These are phyloP conservation scores for Mycena pura DNA, from an alignment of 768 basidiomycete species.

Conservation along the genomic window DNA sequence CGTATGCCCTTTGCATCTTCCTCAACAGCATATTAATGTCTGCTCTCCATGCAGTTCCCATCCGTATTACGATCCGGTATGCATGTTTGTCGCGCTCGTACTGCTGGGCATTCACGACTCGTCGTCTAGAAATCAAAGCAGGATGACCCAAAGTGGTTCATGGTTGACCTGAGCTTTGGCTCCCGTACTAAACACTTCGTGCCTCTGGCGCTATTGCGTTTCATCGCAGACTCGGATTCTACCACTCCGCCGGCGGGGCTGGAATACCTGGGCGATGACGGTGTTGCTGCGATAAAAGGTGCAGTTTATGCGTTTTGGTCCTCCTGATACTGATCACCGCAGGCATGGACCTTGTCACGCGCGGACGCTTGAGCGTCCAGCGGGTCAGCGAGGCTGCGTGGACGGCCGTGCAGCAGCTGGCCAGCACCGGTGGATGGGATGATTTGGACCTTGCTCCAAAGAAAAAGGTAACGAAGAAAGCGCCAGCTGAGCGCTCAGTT, in stretches of 20 bases:
- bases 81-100: slow-evolving; percentile 28
- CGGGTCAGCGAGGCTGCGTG: slow-evolving; percentile 72
- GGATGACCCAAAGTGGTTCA: slow-evolving; percentile 86
- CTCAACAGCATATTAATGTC: slow-evolving; percentile 14
- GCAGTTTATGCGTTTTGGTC: slow-evolving; percentile 16
- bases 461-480: slow-evolving; percentile 28
- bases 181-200: slow-evolving; percentile 75
- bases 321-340: slow-evolving; percentile 14
- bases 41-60: slow-evolving; percentile 52
- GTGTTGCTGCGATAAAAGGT: slow-evolving; percentile 71
- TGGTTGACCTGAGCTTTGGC: slow-evolving; percentile 82
- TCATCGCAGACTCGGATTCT: slow-evolving; percentile 54
- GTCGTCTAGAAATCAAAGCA: slow-evolving; percentile 75
- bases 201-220: slow-evolving; percentile 75
- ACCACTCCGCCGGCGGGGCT: slow-evolving; percentile 56
- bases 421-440: slow-evolving; percentile 83
- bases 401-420: slow-evolving; percentile 63
- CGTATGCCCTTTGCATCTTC: slow-evolving; percentile 50
- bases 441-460: slow-evolving; percentile 49
- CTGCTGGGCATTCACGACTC: background rate
- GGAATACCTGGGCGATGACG: slow-evolving; percentile 71
- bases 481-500: slow-evolving; percentile 25
- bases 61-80: slow-evolving; percentile 81
- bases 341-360: slow-evolving; percentile 82
- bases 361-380: slow-evolving; percentile 90